These are phyloP conservation scores for Boeremia exigua DNA, from an alignment of 2,329 filamentous ascomycete species.

Conservation along the genomic window DNA sequence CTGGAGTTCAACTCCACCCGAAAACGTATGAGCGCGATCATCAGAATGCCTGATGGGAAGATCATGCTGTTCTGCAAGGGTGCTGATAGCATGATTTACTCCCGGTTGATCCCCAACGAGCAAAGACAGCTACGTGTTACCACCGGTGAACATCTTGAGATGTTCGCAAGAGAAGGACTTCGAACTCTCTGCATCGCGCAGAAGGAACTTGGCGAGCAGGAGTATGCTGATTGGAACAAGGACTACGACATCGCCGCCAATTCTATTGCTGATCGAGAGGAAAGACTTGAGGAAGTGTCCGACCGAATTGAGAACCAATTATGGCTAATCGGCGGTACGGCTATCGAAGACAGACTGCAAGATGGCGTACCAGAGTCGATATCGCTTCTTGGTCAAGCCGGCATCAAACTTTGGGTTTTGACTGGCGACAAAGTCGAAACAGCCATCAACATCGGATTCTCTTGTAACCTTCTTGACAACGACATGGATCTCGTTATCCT, in stretches of 20 bases:
- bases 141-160: constrained; percentile 93
- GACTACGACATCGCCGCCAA: constrained; percentile 88
- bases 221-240: constrained; percentile 84
- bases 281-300: constrained; percentile 88
- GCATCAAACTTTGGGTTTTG: constrained; percentile 98
- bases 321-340: constrained; percentile 87
- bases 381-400: constrained; percentile 84
- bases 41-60: constrained; percentile 88
- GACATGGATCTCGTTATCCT: constrained; percentile 96
- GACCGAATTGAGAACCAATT: constrained; percentile 91
- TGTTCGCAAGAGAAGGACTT: constrained; percentile 94
- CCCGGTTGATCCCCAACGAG: constrained; percentile 81
- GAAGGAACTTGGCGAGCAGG: constrained; percentile 76
- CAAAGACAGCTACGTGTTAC: constrained; percentile 81
- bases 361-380: constrained; percentile 98
- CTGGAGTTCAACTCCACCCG: constrained; percentile 97
- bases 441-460: constrained; percentile 99
- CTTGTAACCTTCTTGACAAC: constrained; percentile 95
- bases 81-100: constrained; percentile 96
- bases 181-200: constrained; percentile 94
- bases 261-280: constrained; percentile 83
- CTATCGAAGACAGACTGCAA: constrained; percentile 95
- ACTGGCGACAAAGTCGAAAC: constrained; percentile 99
- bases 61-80: constrained; percentile 97
- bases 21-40: constrained; percentile 97